These are phyloP conservation scores for Afroboletus lepidellus DNA, from an alignment of 1,284 basidiomycete genomes.

Conservation along the genomic window DNA sequence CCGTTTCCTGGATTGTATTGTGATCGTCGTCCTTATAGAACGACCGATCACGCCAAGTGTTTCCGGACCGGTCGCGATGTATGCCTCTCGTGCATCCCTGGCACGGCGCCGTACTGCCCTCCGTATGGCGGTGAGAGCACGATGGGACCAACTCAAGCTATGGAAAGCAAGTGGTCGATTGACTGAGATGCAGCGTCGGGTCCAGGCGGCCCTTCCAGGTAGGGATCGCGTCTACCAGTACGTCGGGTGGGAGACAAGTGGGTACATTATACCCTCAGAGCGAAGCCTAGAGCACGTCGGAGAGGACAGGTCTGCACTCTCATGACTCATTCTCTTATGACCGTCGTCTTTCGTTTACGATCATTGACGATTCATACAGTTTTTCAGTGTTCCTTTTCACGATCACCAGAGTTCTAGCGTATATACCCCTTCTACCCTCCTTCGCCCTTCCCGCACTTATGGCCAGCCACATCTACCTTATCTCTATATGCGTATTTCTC, in stretches of 20 bases:
- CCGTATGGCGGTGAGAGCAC: constrained; percentile 26
- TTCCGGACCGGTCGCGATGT: not conserved
- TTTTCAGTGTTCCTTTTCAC: not conserved
- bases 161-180: constrained; percentile 30
- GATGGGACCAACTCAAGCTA: constrained; percentile 31
- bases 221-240: constrained; percentile 33
- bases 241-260: constrained; percentile 24
- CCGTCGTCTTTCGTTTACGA: constrained; percentile 12
- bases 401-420: constrained; percentile 10
- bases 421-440: constrained; percentile 6
- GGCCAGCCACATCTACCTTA: constrained; percentile 18
- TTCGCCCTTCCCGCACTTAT: constrained; percentile 7
- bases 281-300: not conserved
- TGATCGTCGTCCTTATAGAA: constrained; percentile 9
- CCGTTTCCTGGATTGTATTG: not conserved
- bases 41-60: constrained; percentile 11
- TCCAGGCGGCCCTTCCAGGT: constrained; percentile 29
- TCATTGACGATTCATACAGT: constrained; percentile 7
- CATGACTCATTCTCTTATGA: constrained; percentile 11
- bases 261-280: not conserved
- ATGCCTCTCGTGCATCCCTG: constrained; percentile 21
- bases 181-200: constrained; percentile 29
- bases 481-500: constrained; percentile 16
- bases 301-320: not conserved
- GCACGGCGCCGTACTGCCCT: constrained; percentile 30